Evolutionary conservation across 805 yeast genomes (phyloP).

Genomic region (Lipomyces mesembrius): DNA sequence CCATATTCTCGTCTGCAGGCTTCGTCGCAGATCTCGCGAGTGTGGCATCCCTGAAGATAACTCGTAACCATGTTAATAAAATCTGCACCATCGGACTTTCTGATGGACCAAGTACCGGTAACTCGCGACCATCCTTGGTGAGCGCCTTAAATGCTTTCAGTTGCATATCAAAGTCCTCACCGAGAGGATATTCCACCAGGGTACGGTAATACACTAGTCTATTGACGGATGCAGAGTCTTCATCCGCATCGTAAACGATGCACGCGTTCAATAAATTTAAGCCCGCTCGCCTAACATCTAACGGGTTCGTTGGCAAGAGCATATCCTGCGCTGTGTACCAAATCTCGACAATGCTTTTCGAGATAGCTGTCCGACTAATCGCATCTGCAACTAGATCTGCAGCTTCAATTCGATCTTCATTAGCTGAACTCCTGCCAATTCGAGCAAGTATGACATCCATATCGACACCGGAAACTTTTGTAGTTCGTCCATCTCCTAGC

Average conservation of each 20-base stretch:
- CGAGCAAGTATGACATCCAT: slow-evolving; percentile 17
- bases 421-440: slow-evolving; percentile 28
- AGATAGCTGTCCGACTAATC: slow-evolving; percentile 57
- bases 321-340: slow-evolving; percentile 72
- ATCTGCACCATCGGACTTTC: slow-evolving; percentile 51
- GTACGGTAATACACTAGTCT: slow-evolving; percentile 64
- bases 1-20: not conserved
- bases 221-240: slow-evolving; percentile 54
- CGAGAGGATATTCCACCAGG: slow-evolving; percentile 55
- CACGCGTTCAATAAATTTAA: slow-evolving; percentile 61
- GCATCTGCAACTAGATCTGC: slow-evolving; percentile 57
- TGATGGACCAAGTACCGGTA: slow-evolving; percentile 56
- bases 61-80: slow-evolving; percentile 48
- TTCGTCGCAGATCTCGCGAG: slow-evolving; percentile 7
- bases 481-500: slow-evolving; percentile 40
- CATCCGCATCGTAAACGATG: slow-evolving; percentile 51
- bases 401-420: slow-evolving; percentile 50
- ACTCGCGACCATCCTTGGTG: slow-evolving; percentile 59
- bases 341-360: slow-evolving; percentile 63
- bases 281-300: slow-evolving; percentile 54
- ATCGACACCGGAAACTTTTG: slow-evolving; percentile 14
- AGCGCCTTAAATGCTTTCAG: slow-evolving; percentile 53
- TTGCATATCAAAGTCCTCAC: slow-evolving; percentile 59
- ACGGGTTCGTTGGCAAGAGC: slow-evolving; percentile 49
- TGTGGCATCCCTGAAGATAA: slow-evolving; percentile 43